Conservation (phyloP, 2,329 filamentous ascomycete species). For the Penicillium sp. region DNA sequence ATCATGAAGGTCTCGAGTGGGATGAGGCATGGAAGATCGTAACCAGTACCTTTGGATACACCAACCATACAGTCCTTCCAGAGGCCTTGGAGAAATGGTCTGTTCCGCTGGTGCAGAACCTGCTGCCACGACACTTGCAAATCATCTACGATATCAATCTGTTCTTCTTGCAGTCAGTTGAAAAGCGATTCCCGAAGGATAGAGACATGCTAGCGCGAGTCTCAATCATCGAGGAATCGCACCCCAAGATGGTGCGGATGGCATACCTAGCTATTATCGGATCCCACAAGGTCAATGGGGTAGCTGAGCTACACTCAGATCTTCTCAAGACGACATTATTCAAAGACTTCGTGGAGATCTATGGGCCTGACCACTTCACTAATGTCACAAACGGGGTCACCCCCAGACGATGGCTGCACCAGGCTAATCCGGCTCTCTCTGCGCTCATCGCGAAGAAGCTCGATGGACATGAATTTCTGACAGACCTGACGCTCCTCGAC, state of each 20-base stretch:
- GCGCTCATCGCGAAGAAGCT: conserved; percentile 88
- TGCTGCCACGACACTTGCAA: conserved; percentile 89
- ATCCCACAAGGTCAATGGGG: conserved; percentile 98
- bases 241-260: conserved; percentile 98
- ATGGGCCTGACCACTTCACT: conserved; percentile 94
- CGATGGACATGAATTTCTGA: conserved; percentile 79
- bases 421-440: conserved; percentile 90
- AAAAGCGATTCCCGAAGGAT: conserved; percentile 85
- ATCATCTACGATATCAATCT: conserved; percentile 99
- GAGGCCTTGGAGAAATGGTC: conserved; percentile 99
- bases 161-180: conserved; percentile 84
- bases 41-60: conserved; percentile 82
- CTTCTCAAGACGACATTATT: conserved; percentile 99
- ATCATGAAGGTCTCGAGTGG: conserved; percentile 89
- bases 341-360: conserved; percentile 95
- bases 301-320: conserved; percentile 95
- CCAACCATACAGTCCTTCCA: conserved; percentile 95
- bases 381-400: conserved; percentile 99
- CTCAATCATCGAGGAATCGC: conserved; percentile 96
- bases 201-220: conserved; percentile 79
- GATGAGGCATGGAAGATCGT: conserved; percentile 86
- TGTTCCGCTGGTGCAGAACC: conserved; percentile 83
- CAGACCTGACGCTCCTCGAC: conserved; percentile 81
- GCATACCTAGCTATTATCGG: conserved; percentile 91
- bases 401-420: conserved; percentile 91